phyloP scores from a whole-genome alignment of 495 filamentous ascomycete genomes.

The Penicillium riverlandense region DNA sequence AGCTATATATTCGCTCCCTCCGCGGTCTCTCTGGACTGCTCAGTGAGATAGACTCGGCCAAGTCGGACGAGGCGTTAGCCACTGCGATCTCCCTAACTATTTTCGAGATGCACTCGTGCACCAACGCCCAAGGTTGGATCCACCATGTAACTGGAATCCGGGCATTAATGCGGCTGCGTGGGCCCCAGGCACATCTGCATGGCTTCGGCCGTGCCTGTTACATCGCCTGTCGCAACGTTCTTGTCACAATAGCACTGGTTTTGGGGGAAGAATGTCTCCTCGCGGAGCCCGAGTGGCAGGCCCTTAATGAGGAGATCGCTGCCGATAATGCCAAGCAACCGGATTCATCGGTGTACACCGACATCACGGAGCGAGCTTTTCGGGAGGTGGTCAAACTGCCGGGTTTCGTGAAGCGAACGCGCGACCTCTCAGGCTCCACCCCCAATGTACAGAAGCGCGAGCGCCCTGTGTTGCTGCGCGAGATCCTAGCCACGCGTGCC shows the following conservation, averaged over 20 bases:
- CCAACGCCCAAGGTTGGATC: slow-evolving; percentile 23
- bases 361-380: slow-evolving; percentile 22
- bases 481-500: slow-evolving; percentile 16
- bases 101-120: slow-evolving; percentile 29
- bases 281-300: slow-evolving; percentile 26
- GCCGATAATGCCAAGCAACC: slow-evolving; percentile 23
- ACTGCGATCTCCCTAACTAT: slow-evolving; percentile 23
- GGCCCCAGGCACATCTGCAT: slow-evolving; percentile 18
- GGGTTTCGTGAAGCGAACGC: slow-evolving; percentile 17
- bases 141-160: slow-evolving; percentile 30
- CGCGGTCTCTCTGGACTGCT: slow-evolving; percentile 11
- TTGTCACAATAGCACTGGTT: slow-evolving; percentile 22
- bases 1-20: slow-evolving; percentile 16
- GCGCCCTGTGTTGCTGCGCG: slow-evolving; percentile 7
- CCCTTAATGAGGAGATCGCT: slow-evolving; percentile 20
- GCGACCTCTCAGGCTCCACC: slow-evolving; percentile 5
- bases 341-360: slow-evolving; percentile 21
- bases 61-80: slow-evolving; percentile 20
- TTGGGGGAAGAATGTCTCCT: slow-evolving; percentile 25
- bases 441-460: slow-evolving; percentile 3
- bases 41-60: slow-evolving; percentile 10
- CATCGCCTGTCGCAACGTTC: slow-evolving; percentile 23
- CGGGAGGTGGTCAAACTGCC: slow-evolving; percentile 19
- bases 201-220: slow-evolving; percentile 29
- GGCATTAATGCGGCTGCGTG: slow-evolving; percentile 25